Evolutionary conservation across 768 basidiomycete species (phyloP), one percentile per base, ranked within the genome.

Genomic region (Ephemerocybe angulata): DNA sequence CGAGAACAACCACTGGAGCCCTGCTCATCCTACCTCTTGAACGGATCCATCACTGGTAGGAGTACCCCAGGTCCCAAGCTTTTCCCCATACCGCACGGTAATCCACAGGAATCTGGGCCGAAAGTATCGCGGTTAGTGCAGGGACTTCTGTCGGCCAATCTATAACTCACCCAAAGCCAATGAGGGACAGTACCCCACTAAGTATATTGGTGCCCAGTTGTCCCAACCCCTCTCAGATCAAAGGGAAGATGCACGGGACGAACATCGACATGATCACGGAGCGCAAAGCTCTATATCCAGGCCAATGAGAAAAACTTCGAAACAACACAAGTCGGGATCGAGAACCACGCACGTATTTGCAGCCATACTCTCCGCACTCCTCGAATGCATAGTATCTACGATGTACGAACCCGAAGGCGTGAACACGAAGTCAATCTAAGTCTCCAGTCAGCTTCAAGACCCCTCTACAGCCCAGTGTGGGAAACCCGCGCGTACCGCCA

Each of bases 281-380:
- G 10, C 59, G 52, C 27, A 51, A n/a, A 1, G 53, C 59, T 7
- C 59, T 60, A 31, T 12, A 31, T n/a, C n/a, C n/a, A n/a, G n/a
- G n/a, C n/a, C n/a, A n/a, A n/a, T n/a, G n/a, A n/a, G n/a, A n/a
- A n/a, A n/a, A n/a, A n/a, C n/a, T n/a, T n/a, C n/a, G n/a, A n/a
- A n/a, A n/a, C n/a, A n/a, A n/a, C n/a, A n/a, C n/a, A n/a, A n/a
- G n/a, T n/a, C n/a, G n/a, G n/a, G n/a, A n/a, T n/a, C 40, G 13
- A 17, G 46, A 51, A 49, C 43, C 11, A 73, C 80, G 31, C 47
- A 86, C 86, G 66, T 69, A 53, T 70, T 72, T 0, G 79, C 82
- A 2, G 83, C 86, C 67, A 79, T 74, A 27, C 75, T 72, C 62
- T 88, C 85, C 2, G 86, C 84, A 58, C 86, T 86, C 19, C 76